phyloP scores from a whole-genome alignment of 495 filamentous ascomycete species.

The Aspergillus steynii region DNA sequence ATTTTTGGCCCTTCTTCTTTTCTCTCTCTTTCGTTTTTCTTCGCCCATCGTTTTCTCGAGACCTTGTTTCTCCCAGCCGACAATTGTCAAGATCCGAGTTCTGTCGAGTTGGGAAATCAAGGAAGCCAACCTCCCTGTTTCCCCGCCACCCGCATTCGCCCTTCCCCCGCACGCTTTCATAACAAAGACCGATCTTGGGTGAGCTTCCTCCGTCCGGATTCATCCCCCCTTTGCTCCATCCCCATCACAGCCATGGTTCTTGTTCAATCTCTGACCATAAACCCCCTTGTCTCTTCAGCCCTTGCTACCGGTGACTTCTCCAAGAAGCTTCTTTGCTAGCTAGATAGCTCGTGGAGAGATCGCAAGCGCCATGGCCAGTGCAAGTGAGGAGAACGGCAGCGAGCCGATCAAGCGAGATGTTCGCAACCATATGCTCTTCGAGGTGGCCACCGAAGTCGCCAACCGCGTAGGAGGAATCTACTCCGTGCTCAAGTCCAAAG shows the following conservation, averaged over 20 bases:
- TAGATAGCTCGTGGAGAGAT: not conserved
- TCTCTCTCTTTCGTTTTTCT: slow-evolving; percentile 10
- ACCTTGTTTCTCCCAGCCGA: not conserved
- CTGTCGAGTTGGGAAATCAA: not conserved
- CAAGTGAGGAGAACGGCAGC: slow-evolving; percentile 30
- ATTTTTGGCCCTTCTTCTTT: slow-evolving; percentile 4
- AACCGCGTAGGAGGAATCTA: slow-evolving; percentile 99
- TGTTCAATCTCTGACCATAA: not conserved
- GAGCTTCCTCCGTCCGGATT: not conserved
- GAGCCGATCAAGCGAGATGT: slow-evolving; percentile 62
- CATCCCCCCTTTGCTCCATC: not conserved
- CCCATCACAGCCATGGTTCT: not conserved
- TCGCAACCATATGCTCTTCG: slow-evolving; percentile 83
- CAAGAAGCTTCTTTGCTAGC: not conserved
- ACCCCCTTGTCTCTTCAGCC: not conserved
- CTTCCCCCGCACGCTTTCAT: slow-evolving; percentile 9
- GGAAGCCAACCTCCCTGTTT: slow-evolving; percentile 4
- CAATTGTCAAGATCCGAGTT: not conserved
- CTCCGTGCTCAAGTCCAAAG: slow-evolving; percentile 98
- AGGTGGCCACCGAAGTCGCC: slow-evolving; percentile 94
- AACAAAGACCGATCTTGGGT: not conserved
- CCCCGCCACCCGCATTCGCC: slow-evolving; percentile 19
- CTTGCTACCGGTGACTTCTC: not conserved
- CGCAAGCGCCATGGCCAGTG: slow-evolving; percentile 21
- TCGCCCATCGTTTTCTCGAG: not conserved